Base-by-base conservation (phyloP, 768 basidiomycete species). In the Boletus barrowsii region DNA sequence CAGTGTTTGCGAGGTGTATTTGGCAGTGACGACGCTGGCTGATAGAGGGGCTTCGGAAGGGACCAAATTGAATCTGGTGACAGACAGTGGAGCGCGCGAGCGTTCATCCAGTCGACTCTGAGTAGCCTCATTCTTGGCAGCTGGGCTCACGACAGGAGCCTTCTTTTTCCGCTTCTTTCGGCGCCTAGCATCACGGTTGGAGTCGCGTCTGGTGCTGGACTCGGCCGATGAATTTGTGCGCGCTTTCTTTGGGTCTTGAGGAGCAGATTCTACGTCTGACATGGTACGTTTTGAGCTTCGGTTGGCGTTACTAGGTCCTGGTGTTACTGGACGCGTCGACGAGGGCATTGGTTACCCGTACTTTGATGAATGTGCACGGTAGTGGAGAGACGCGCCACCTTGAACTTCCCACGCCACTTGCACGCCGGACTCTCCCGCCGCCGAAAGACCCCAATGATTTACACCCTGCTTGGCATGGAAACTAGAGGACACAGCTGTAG, bases 131-230 rank as follows among this genome's bases (percentile, higher is more conserved):
- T 33, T 49, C 54, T 61, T 69, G 11, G 37, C 0, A 8, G 49
- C 9, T 22, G 24, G 13, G 11, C 3, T 47, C 17, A 71, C 69
- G 22, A 70, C 49, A 0, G 69, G 61, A 0, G 55, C 49, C 53
- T 70, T 70, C 59, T 62, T 70, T 45, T 61, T 70, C 56, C 40
- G 69, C 56, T 30, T 71, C 53, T 39, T 71, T 8, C 69, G 57
- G 35, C 63, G 69, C 45, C 56, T 72, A 5, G 51, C 24, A 26
- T 69, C 68, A 24, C 68, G 56, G 48, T 46, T 57, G 20, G 62
- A 48, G 41, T 65, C 66, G 6, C 54, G 64, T 36, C 54, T 57
- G 18, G 45, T 18, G 35, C 29, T 44, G 11, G 66, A 55, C 37
- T 61, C 62, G 33, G 48, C 26, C 9, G 62, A 55, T 3, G 63